Evolutionary conservation across 257 asterid species (phyloP), one percentile per base, ranked within the genome.

Genomic region (Fraxinus pennsylvanica): DNA sequence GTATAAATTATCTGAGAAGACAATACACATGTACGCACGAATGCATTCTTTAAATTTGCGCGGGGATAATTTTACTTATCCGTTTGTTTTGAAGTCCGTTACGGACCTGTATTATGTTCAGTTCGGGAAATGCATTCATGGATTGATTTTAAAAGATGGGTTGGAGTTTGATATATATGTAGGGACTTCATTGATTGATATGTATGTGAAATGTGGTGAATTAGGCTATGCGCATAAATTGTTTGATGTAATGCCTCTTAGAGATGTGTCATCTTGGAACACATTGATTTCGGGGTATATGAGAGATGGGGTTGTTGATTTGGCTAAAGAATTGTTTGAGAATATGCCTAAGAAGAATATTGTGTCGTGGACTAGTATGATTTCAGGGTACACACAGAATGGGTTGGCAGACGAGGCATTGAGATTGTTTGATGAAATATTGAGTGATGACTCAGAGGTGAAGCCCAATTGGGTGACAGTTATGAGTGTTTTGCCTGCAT

Each of bases 391-490:
- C 90, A 80, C 97, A 35, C 98, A 90, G 85, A 93, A 92, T 75
- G 97, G 97, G 29, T 77, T 87, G 39, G 84, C 87, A 0, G 89
- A 81, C n/a, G 80, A 85, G 77, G 94, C 98, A 0, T 75, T 91
- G 77, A 82, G 74, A 12, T 65, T 93, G 80, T 93, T 93, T 76
- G 94, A 93, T 54, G 85, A 80, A 59, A 90, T 93, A 93, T 79
- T 67, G 67, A 43, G 78, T 15, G 59, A 66, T 70, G 86, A 80
- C 9, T 84, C 93, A 9, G 91, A 78, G 41, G 89, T 89, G 86
- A 87, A 83, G 84, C 97, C 98, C 36, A 93, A 93, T 75, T 92
- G 96, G 96, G 97, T 94, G 54, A 92, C 98, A 0, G 57, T 94
- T 36, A 91, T 91, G 90, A 94, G 98, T 54, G 87, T 94, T 29